These are phyloP conservation scores for Bifiguratus adelaidae DNA, from an alignment of 192 early-diverging fungal species.

Conservation along the genomic window DNA sequence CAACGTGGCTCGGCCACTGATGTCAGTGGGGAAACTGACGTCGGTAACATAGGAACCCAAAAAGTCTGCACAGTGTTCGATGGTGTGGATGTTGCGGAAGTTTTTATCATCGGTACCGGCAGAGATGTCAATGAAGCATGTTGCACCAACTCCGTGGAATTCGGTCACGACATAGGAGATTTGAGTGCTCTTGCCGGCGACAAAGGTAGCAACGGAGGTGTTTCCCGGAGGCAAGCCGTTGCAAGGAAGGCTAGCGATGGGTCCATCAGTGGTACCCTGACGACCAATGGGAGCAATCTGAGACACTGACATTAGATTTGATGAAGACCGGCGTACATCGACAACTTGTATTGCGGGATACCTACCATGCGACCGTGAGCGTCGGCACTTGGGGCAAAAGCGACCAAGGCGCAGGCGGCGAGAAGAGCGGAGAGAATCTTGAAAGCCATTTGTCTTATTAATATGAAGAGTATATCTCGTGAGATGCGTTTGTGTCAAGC, in stretches of 20 bases:
- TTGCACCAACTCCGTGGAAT: slow-evolving; percentile 1
- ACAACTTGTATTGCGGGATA: not conserved
- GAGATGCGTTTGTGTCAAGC: too few relatives aligned
- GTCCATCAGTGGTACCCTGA: slow-evolving; percentile 3
- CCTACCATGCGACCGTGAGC: slow-evolving; percentile 2
- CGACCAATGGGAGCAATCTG: slow-evolving; percentile 5
- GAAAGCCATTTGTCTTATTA: too few relatives aligned
- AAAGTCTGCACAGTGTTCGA: slow-evolving; percentile 1
- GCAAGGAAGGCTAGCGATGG: not conserved
- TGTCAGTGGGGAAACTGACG: not conserved
- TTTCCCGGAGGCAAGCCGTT: not conserved
- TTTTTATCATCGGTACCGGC: not conserved
- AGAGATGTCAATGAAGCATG: slow-evolving; percentile 3
- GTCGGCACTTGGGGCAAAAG: too few relatives aligned
- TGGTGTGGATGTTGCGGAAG: not conserved
- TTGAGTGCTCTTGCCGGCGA: not conserved
- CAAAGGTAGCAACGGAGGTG: not conserved
- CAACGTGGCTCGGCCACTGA: not conserved
- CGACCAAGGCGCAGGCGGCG: too few relatives aligned
- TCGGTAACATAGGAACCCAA: slow-evolving; percentile 2
- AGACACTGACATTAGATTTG: not conserved
- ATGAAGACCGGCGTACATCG: not conserved
- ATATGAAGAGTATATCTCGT: too few relatives aligned
- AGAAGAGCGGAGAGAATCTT: too few relatives aligned
- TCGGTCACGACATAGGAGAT: not conserved